A percentile compares a stretch with the other conserved stretches of the same genome.
These are phyloP conservation scores for Paracorniculantispora psalliotae DNA, from an alignment of 2,329 filamentous ascomycete species.

Conservation along the genomic window DNA sequence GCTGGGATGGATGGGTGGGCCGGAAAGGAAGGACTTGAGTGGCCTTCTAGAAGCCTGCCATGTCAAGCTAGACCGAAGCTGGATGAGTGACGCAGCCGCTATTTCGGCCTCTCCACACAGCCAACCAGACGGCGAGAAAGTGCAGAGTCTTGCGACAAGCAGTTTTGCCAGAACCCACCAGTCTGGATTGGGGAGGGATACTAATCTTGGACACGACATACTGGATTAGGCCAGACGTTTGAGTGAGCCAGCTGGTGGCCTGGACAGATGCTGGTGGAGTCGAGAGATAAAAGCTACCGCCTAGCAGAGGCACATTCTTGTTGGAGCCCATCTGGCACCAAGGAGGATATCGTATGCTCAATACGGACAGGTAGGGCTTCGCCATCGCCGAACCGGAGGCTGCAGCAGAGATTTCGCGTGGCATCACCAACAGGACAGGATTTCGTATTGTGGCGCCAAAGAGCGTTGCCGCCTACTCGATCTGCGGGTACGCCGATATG, in stretches of 20 bases:
- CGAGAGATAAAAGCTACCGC: background rate
- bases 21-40: constrained; percentile 17
- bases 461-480: background rate
- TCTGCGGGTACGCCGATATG: constrained; percentile 11
- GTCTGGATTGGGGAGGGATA: background rate
- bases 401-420: background rate
- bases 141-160: constrained; percentile 7
- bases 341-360: background rate
- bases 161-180: background rate
- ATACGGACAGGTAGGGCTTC: background rate
- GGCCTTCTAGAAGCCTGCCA: constrained; percentile 33
- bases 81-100: constrained; percentile 21
- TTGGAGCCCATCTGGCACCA: background rate
- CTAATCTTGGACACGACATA: constrained; percentile 2
- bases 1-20: constrained; percentile 11
- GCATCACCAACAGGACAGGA: background rate
- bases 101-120: constrained; percentile 20
- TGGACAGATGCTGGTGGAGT: background rate
- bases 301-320: background rate
- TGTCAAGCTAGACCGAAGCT: constrained; percentile 25
- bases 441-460: background rate
- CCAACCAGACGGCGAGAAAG: constrained; percentile 23
- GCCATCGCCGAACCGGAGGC: background rate
- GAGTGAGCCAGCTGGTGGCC: background rate
- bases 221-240: background rate